phyloP scores from a whole-genome alignment of 2,329 filamentous ascomycete species.

The Fusarium hostae region DNA sequence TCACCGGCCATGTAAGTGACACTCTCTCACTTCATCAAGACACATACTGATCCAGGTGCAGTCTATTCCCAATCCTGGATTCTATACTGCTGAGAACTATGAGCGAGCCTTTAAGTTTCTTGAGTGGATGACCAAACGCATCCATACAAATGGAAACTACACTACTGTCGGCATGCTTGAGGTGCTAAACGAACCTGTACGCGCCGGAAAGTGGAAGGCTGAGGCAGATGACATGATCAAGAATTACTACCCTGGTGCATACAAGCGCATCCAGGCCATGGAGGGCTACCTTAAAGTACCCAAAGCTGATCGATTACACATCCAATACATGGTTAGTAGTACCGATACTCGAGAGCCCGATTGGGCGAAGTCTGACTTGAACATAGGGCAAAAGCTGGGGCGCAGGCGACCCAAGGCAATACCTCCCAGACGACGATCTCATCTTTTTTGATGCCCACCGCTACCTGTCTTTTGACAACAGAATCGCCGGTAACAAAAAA shows the following conservation, averaged over 20 bases:
- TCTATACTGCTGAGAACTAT: conserved; percentile 67
- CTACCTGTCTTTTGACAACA: conserved; percentile 65
- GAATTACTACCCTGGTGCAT: conserved; percentile 42
- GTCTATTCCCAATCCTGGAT: conserved; percentile 53
- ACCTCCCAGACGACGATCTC: conserved; percentile 55
- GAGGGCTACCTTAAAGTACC: conserved; percentile 58
- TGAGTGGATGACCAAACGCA: conserved; percentile 63
- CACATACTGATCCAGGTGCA: fast-evolving
- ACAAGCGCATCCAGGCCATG: conserved; percentile 56
- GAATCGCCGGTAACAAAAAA: conserved; percentile 55
- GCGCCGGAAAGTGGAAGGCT: conserved; percentile 1
- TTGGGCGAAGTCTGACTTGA: background rate
- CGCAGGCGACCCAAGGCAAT: conserved; percentile 62
- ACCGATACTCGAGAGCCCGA: no score
- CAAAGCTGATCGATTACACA: conserved; percentile 59
- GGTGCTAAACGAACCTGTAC: conserved; percentile 68
- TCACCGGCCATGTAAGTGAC: conserved; percentile 41
- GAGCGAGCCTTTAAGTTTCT: conserved; percentile 65
- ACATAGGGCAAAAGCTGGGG: conserved; percentile 56
- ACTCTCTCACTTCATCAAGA: fast-evolving
- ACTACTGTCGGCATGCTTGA: conserved; percentile 68
- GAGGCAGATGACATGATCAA: conserved; percentile 41
- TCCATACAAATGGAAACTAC: conserved; percentile 61
- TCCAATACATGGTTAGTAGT: conserved; percentile 56
- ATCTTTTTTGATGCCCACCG: conserved; percentile 68